phyloP scores from a whole-genome alignment of 192 early-diverging fungal species.

The Rhizophagus sp. region DNA sequence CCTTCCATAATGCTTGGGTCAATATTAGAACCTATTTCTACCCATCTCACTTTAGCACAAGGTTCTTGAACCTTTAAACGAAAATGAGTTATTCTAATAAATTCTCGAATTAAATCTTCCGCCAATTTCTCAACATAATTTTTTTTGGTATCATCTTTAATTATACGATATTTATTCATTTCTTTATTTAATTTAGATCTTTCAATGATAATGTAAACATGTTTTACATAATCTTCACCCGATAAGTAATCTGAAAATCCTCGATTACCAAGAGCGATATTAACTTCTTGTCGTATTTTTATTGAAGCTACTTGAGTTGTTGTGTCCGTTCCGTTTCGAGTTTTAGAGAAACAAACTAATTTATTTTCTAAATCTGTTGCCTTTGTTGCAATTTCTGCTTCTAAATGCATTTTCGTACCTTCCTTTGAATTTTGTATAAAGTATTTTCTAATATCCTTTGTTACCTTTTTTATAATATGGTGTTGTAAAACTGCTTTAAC shows the following conservation, averaged over 20 bases:
- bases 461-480: neutral
- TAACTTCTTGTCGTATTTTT: conserved; percentile 1
- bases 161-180: conserved; percentile 7
- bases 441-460: neutral
- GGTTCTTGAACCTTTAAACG: neutral
- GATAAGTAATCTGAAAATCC: neutral
- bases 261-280: neutral
- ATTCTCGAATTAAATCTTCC: neutral
- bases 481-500: neutral
- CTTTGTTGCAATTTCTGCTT: neutral
- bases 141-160: neutral
- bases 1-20: neutral
- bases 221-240: neutral
- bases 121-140: neutral
- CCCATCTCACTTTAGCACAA: neutral
- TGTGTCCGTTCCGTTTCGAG: neutral
- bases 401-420: neutral
- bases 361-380: neutral
- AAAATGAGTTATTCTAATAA: neutral
- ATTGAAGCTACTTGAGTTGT: neutral
- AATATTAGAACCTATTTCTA: neutral
- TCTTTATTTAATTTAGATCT: neutral
- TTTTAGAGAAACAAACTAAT: neutral
- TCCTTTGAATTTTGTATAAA: neutral
- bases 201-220: neutral